Conservation (phyloP, 225 moss, liverwort and hornwort species). For the Antitrichia curtipendula region DNA sequence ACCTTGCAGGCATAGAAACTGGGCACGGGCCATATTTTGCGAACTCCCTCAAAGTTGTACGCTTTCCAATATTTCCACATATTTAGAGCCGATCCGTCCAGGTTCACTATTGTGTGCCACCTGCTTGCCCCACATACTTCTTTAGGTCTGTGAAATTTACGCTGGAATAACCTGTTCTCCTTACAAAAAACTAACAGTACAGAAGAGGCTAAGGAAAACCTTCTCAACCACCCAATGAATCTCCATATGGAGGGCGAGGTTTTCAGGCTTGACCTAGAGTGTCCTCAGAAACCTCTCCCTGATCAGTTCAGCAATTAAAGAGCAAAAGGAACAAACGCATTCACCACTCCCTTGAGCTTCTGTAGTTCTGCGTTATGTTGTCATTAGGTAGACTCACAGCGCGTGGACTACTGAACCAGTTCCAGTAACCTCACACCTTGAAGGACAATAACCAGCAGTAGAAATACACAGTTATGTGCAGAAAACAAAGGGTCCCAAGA, state of each 20-base stretch:
- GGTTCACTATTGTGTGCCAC: slow-evolving; percentile 70
- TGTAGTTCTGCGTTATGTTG: not conserved
- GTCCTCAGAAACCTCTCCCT: not conserved
- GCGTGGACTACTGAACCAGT: not conserved
- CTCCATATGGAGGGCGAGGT: not conserved
- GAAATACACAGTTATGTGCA: not conserved
- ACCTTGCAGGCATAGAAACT: slow-evolving; percentile 40
- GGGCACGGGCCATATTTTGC: slow-evolving; percentile 59
- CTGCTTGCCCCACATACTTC: slow-evolving; percentile 13
- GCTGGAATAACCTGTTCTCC: not conserved
- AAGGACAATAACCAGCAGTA: not conserved
- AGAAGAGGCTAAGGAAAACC: not conserved
- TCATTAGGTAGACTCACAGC: not conserved
- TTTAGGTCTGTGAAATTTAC: not conserved
- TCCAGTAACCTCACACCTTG: not conserved
- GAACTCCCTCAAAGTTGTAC: slow-evolving; percentile 36
- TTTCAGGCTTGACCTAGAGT: not conserved
- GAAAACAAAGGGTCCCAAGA: not conserved
- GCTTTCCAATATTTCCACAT: slow-evolving; percentile 36
- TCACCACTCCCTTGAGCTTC: not conserved
- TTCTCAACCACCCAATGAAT: not conserved
- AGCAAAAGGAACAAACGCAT: not conserved
- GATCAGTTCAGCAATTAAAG: not conserved
- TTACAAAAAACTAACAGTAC: not conserved
- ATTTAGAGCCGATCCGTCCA: slow-evolving; percentile 64